These are phyloP conservation scores for Tylopilus sp. DNA, from an alignment of 1,284 basidiomycete genomes.

Conservation along the genomic window DNA sequence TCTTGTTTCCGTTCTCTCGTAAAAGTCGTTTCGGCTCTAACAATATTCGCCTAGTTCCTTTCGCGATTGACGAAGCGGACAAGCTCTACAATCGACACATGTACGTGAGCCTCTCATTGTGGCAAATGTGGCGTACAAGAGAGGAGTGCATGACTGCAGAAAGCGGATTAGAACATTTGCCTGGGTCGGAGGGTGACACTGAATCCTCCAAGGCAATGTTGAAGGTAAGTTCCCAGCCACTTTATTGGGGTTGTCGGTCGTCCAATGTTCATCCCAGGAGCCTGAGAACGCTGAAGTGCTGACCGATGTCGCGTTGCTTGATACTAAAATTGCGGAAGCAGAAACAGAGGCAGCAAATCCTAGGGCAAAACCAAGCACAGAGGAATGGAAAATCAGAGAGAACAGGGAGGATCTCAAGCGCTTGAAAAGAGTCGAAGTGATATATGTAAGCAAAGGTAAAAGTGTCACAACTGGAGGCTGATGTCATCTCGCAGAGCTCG, in stretches of 20 bases:
- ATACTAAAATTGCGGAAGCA: conserved; percentile 70
- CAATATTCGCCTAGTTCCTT: conserved; percentile 76
- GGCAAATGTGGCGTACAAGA: conserved; percentile 93
- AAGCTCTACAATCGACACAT: conserved; percentile 88
- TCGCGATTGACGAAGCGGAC: conserved; percentile 95
- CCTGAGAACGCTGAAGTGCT: conserved; percentile 59
- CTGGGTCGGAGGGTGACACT: conserved; percentile 57
- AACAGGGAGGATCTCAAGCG: conserved; percentile 78
- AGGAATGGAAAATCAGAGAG: conserved; percentile 66
- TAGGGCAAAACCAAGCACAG: conserved; percentile 50
- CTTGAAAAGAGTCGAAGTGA: conserved; percentile 82
- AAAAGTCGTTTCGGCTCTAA: conserved; percentile 39
- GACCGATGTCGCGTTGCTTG: conserved; percentile 67
- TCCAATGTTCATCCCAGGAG: conserved; percentile 41
- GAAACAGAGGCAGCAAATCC: conserved; percentile 60
- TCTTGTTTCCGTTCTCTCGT: conserved; percentile 91
- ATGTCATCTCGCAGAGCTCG: conserved; percentile 50
- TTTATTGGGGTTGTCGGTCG: conserved; percentile 4
- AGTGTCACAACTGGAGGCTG: background rate
- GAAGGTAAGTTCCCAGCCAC: conserved; percentile 37
- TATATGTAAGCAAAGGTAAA: conserved; percentile 67
- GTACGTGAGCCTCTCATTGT: conserved; percentile 85
- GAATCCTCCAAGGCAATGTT: conserved; percentile 44
- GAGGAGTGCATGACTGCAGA: conserved; percentile 95
- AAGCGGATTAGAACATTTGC: conserved; percentile 83